Base-by-base conservation (phyloP, 2,329 filamentous ascomycete species). In the Alternaria consortialis region DNA sequence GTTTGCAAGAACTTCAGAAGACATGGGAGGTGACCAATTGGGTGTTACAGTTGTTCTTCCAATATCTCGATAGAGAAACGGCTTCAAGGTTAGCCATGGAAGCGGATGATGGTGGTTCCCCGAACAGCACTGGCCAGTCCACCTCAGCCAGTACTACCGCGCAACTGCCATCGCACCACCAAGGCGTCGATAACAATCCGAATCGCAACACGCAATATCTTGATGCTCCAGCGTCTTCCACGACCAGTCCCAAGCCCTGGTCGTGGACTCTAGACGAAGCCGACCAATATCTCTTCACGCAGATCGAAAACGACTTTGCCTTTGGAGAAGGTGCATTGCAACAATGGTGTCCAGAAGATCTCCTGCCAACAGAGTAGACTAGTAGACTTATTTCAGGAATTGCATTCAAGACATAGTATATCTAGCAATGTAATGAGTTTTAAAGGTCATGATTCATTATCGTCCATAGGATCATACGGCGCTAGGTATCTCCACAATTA, bases 11-110 rank as follows among this genome's bases (percentile, higher is more conserved):
- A 60, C 66, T 84, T 8, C 83, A 84, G 57, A 81, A 80, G 53
- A 82, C 80, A 0, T 85, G 83, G 83, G 81, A 84, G 50, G 69
- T 84, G 8, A 81, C 81, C 13, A 84, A 84, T 55, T 82, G 81
- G 80, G 80, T 84, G 0, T 66, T 84, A 3, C 77, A 84, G 60
- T 69, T 84, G 0, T 85, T 85, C 60, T 82, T 84, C 32, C 81
- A 82, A 6, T 83, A 81, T 44, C 66, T 83, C 2, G 83, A 84
- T 61, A 77, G 80, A 48, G 77, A 80, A 20, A 84, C 80, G 0
- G 81, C 82, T 2, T 75, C 74, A 9, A 75, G 78, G 15, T 69
- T 84, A 20, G 63, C 64, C 2, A 70, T 73, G 62, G 71, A 74
- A 54, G 67, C 68, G 3, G 73, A 73, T 43, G 72, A 73, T 36